phyloP scores from a whole-genome alignment of 2,329 filamentous ascomycete genomes.

The Colletotrichum sansevieriae region DNA sequence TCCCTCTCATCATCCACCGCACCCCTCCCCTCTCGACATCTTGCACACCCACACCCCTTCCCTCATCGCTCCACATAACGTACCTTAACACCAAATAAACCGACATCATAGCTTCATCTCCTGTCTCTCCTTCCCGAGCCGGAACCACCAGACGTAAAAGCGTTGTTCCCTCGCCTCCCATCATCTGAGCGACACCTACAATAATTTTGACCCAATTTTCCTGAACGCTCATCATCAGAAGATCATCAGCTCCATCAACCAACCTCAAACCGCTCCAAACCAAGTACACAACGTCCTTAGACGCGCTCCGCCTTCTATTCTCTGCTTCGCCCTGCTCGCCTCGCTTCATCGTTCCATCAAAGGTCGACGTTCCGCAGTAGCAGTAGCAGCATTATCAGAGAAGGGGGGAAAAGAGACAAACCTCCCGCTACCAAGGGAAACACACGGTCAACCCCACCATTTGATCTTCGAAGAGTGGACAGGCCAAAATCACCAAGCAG shows the following conservation, averaged over 20 bases:
- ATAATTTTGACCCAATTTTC: slow-evolving; percentile 39
- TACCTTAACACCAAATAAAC: slow-evolving; percentile 38
- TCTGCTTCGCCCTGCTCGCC: slow-evolving; percentile 24
- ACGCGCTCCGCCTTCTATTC: slow-evolving; percentile 37
- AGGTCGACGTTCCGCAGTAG: neutral
- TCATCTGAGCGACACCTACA: slow-evolving; percentile 21
- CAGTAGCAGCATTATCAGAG: neutral
- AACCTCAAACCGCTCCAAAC: slow-evolving; percentile 35
- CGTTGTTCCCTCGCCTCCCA: slow-evolving; percentile 43
- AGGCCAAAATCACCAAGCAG: neutral
- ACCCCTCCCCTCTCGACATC: neutral
- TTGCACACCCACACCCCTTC: slow-evolving; percentile 20
- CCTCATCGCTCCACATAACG: slow-evolving; percentile 40
- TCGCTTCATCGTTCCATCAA: slow-evolving; percentile 18
- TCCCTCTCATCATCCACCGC: neutral
- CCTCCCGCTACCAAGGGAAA: slow-evolving; percentile 5
- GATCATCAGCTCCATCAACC: slow-evolving; percentile 40
- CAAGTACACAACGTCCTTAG: slow-evolving; percentile 22
- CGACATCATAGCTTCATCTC: slow-evolving; percentile 44
- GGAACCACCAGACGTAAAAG: slow-evolving; percentile 43
- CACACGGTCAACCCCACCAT: slow-evolving; percentile 12
- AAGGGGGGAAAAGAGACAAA: slow-evolving; percentile 14
- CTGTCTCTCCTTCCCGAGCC: slow-evolving; percentile 42
- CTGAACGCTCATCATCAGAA: slow-evolving; percentile 40
- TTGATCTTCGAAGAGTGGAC: slow-evolving; percentile 7